Conservation (phyloP, 1,284 basidiomycete genomes). For the Sporisorium graminicola region DNA sequence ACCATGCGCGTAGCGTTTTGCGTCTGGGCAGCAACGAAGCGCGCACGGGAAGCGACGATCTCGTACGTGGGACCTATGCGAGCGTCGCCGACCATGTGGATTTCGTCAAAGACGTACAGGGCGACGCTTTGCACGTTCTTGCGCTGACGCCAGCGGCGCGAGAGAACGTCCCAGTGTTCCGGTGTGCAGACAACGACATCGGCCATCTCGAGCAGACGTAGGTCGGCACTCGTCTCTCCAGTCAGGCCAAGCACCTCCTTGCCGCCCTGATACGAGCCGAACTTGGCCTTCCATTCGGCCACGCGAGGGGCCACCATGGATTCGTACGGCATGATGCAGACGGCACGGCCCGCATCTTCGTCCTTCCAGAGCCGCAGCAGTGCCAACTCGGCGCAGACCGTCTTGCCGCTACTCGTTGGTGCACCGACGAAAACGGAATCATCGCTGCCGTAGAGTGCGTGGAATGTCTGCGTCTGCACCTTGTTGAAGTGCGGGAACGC, state of each 20-base stretch:
- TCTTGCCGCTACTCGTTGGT: slow-evolving; percentile 96
- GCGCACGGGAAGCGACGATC: slow-evolving; percentile 90
- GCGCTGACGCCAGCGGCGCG: slow-evolving; percentile 92
- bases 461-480: slow-evolving; percentile 99
- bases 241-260: slow-evolving; percentile 94
- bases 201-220: slow-evolving; percentile 81
- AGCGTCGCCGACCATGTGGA: slow-evolving; percentile 88
- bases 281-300: slow-evolving; percentile 88
- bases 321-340: slow-evolving; percentile 95
- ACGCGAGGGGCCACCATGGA: slow-evolving; percentile 95
- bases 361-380: slow-evolving; percentile 91
- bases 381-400: slow-evolving; percentile 95
- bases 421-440: slow-evolving; percentile 97
- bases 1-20: slow-evolving; percentile 91
- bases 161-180: slow-evolving; percentile 92
- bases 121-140: slow-evolving; percentile 96
- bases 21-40: slow-evolving; percentile 95
- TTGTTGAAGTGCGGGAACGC: slow-evolving; percentile 92
- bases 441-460: slow-evolving; percentile 93
- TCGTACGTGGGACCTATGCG: slow-evolving; percentile 96
- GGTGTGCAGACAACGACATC: slow-evolving; percentile 94
- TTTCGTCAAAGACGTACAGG: slow-evolving; percentile 92
- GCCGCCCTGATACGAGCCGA: slow-evolving; percentile 82
- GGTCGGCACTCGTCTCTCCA: slow-evolving; percentile 92
- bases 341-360: slow-evolving; percentile 80